phyloP scores from a whole-genome alignment of 2,329 filamentous ascomycete species.

The Neurospora crassa region DNA sequence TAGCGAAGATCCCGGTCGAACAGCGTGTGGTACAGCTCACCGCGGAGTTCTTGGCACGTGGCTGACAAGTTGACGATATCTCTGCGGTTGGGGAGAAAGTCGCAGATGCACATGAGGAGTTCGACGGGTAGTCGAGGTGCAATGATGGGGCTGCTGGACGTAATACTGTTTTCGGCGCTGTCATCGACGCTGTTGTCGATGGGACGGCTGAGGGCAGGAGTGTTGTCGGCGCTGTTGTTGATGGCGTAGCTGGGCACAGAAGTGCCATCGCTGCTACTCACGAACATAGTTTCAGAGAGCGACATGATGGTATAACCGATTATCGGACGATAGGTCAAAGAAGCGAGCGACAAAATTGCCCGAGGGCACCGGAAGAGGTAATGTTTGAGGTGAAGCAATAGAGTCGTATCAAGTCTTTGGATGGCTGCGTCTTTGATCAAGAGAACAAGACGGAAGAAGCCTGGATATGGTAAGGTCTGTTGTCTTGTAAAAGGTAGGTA shows the following conservation, averaged over 20 bases:
- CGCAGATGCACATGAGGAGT: background rate
- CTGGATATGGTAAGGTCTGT: background rate
- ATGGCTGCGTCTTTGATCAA: background rate
- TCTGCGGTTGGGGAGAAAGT: background rate
- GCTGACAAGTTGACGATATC: background rate
- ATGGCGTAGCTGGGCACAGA: background rate
- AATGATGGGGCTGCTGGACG: background rate
- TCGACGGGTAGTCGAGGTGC: background rate
- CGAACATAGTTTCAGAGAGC: background rate
- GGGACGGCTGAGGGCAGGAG: background rate
- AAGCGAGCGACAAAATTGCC: background rate
- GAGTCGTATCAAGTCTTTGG: background rate
- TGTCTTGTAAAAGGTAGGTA: background rate
- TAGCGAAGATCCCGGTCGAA: background rate
- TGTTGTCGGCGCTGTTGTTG: background rate
- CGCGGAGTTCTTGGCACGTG: background rate
- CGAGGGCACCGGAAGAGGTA: background rate
- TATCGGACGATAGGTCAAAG: background rate
- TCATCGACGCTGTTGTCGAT: background rate
- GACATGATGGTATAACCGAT: background rate
- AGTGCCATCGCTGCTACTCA: background rate
- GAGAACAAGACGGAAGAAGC: background rate
- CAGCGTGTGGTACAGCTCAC: background rate
- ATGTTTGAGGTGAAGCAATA: background rate
- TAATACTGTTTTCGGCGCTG: background rate